Conservation (phyloP, 2,329 filamentous ascomycete genomes). For the Diaporthe sp. region DNA sequence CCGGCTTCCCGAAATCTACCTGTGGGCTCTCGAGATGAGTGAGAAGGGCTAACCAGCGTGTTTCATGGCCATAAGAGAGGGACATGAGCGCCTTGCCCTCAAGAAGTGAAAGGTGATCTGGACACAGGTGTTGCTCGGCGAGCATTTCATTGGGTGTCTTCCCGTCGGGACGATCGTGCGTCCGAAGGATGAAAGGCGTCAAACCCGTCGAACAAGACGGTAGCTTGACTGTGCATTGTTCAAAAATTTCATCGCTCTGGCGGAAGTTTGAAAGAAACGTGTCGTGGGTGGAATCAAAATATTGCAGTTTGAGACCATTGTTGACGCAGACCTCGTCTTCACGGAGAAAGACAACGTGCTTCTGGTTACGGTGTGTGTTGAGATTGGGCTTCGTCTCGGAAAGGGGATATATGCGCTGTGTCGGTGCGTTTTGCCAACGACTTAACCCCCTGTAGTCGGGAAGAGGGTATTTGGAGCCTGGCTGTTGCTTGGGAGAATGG, state of each 20-base stretch:
- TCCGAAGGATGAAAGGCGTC: conserved; percentile 53
- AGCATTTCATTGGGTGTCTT: not conserved
- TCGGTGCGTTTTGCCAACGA: not conserved
- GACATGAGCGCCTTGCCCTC: not conserved
- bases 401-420: not conserved
- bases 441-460: not conserved
- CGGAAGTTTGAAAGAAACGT: not conserved
- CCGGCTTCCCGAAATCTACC: not conserved
- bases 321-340: not conserved
- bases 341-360: not conserved
- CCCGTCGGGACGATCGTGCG: not conserved
- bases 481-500: not conserved
- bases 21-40: not conserved
- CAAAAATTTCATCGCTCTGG: conserved; percentile 37
- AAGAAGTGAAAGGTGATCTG: not conserved
- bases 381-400: not conserved
- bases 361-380: not conserved
- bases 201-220: conserved; percentile 45
- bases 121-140: not conserved
- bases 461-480: not conserved
- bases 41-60: not conserved
- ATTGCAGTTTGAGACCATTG: not conserved
- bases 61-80: not conserved
- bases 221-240: conserved; percentile 55
- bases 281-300: not conserved